Evolutionary conservation across 139 green algal genomes (phyloP), one percentile per base, ranked within the genome.

Genomic region (Chlamydomonas asymmetrica): DNA sequence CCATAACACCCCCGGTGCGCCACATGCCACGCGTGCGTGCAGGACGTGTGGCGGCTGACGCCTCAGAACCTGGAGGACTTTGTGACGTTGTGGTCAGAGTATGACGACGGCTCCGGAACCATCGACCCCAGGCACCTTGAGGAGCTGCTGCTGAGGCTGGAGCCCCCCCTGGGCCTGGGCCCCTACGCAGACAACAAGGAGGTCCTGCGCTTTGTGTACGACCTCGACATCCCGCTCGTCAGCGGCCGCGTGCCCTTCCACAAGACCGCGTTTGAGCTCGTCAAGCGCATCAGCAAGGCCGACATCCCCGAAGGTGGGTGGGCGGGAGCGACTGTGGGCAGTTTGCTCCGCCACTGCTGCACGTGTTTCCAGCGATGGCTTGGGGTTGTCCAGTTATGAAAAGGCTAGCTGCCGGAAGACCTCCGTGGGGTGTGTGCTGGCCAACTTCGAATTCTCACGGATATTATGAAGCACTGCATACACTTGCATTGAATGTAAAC

Each of bases 161-260:
- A 72, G 7, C 88, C 88, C 1, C 90, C 90, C 1, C 74, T 94
- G 59, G 90, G 90, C 13, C 80, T 94, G 45, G 85, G 84, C 1
- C 56, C 68, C 0, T 64, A 67, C n/a, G 87, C 88, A 10, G 83
- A 75, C 49, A 84, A 79, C 52, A 83, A 70, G 38, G 87, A 94
- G 54, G 82, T 94, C 25, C 71, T 93, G 66, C 78, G 76, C 52
- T 92, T 92, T 70, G 88, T 93, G 69, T 90, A 83, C 67, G 84
- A 88, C 40, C 79, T 94, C 63, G 84, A 94, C 76, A 93, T 94
- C 48, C 90, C 90, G 1, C 71, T 94, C 62, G 75, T 89, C 22
- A 35, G 77, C 31, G 84, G 81, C 43, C 69, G 85, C 16, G 80
- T 91, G 79, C 87, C 85, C 10, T 92, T 92, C 71, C 81, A 92